phyloP scores from a whole-genome alignment of 257 asterid species.

The Nicotiana paniculata region DNA sequence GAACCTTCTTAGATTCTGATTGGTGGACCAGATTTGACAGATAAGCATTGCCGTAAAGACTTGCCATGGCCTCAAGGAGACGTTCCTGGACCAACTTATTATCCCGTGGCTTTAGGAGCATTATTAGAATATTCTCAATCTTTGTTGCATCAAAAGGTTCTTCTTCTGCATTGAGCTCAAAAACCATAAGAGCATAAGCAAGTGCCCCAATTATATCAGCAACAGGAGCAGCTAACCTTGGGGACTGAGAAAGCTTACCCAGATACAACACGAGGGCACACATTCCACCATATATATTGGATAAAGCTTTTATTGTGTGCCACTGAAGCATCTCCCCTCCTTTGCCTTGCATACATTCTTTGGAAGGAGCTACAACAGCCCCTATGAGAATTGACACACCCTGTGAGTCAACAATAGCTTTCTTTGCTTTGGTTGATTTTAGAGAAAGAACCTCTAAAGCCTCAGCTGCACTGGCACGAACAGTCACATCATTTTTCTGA shows the following conservation, averaged over 20 bases:
- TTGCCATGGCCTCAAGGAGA: constrained; percentile 76
- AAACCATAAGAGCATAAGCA: constrained; percentile 71
- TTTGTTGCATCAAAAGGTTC: constrained; percentile 41
- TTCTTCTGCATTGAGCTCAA: constrained; percentile 41
- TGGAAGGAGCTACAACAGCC: constrained; percentile 76
- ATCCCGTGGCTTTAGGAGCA: constrained; percentile 81
- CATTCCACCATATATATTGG: constrained; percentile 74
- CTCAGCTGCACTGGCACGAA: constrained; percentile 84
- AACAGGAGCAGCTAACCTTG: constrained; percentile 82
- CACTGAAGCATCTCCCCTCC: constrained; percentile 64
- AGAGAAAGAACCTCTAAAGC: constrained; percentile 70
- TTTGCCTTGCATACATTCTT: constrained; percentile 77
- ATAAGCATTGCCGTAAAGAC: constrained; percentile 55
- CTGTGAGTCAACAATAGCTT: constrained; percentile 48
- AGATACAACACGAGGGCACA: constrained; percentile 52
- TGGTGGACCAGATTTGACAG: constrained; percentile 38
- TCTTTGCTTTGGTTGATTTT: constrained; percentile 55
- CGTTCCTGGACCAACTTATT: constrained; percentile 79
- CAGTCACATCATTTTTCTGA: constrained; percentile 57
- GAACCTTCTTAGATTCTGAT: constrained; percentile 68
- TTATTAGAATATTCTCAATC: constrained; percentile 52
- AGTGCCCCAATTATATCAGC: constrained; percentile 88
- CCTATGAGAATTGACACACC: constrained; percentile 70
- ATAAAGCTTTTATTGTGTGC: constrained; percentile 62
- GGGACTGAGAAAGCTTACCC: constrained; percentile 77